phyloP scores from a whole-genome alignment of 176 grass and related monocot genomes.

The Oryza rufipogon region DNA sequence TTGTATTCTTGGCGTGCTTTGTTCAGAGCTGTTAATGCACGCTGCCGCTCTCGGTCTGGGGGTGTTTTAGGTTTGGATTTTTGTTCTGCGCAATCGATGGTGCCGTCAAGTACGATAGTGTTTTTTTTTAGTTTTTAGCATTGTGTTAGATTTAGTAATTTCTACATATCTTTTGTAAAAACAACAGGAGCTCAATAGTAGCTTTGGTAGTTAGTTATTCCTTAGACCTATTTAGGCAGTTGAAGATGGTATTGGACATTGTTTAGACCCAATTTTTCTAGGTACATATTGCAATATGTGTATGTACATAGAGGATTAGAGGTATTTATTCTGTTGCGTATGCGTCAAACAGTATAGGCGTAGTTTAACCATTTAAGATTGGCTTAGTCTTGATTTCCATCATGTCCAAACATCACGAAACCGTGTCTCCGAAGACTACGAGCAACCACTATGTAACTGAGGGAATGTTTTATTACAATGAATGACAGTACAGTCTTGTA shows the following conservation, averaged over 20 bases:
- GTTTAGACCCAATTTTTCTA: background rate
- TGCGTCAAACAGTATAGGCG: background rate
- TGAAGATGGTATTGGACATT: background rate
- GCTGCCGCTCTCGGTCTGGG: too few relatives aligned
- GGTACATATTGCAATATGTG: background rate
- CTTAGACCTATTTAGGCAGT: background rate
- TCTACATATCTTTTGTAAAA: too few relatives aligned
- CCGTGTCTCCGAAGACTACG: background rate
- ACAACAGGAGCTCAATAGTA: too few relatives aligned
- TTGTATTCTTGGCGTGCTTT: background rate
- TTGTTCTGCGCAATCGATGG: background rate
- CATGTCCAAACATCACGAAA: background rate
- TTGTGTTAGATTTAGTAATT: background rate
- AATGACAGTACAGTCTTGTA: background rate
- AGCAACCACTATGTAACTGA: background rate
- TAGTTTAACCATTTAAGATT: background rate
- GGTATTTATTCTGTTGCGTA: background rate
- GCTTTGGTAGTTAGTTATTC: too few relatives aligned
- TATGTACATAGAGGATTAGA: background rate
- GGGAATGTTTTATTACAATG: background rate
- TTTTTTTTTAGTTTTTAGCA: background rate
- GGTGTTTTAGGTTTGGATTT: background rate
- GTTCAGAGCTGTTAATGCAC: background rate
- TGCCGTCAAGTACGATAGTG: background rate
- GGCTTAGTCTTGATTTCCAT: background rate